A percentile compares a stretch with the other conserved stretches of the same genome.
Conservation (phyloP, 495 filamentous ascomycete species). For the Neurospora sp. region DNA sequence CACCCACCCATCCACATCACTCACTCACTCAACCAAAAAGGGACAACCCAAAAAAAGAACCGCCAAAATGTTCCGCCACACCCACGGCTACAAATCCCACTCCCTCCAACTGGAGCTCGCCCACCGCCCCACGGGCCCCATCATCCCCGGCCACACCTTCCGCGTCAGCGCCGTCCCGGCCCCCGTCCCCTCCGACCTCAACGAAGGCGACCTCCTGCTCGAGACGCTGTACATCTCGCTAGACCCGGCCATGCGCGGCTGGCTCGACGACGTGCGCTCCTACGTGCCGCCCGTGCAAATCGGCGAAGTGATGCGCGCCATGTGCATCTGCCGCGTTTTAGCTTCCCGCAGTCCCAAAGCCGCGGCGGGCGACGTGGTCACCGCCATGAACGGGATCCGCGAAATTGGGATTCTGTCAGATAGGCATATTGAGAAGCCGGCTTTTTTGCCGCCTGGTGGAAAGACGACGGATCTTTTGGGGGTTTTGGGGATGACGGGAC, state of each 20-base stretch:
- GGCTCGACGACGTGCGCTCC: constrained; percentile 56
- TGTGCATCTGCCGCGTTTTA: constrained; percentile 42
- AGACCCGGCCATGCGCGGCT: constrained; percentile 73
- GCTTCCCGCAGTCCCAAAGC: constrained; percentile 33
- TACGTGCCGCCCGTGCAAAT: constrained; percentile 58
- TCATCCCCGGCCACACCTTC: constrained; percentile 44
- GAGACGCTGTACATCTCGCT: constrained; percentile 62
- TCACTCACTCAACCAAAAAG: too few species aligned
- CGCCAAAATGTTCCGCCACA: neutral
- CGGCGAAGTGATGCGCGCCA: constrained; percentile 58
- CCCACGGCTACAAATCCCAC: constrained; percentile 23
- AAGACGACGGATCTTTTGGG: constrained; percentile 50
- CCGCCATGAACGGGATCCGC: constrained; percentile 46
- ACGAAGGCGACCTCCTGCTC: constrained; percentile 52
- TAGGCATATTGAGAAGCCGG: constrained; percentile 34
- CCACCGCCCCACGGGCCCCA: constrained; percentile 33
- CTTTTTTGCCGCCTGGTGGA: constrained; percentile 37
- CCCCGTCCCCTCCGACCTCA: constrained; percentile 35
- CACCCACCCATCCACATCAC: neutral
- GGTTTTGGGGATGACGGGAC: constrained; percentile 48
- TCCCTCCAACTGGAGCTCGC: constrained; percentile 41
- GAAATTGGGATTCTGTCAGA: constrained; percentile 47
- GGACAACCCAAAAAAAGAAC: neutral
- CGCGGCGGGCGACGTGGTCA: constrained; percentile 43
- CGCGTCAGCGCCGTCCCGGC: constrained; percentile 36